Conservation (phyloP, 2,329 filamentous ascomycete genomes). For the Arthrobotrys megalospora region DNA sequence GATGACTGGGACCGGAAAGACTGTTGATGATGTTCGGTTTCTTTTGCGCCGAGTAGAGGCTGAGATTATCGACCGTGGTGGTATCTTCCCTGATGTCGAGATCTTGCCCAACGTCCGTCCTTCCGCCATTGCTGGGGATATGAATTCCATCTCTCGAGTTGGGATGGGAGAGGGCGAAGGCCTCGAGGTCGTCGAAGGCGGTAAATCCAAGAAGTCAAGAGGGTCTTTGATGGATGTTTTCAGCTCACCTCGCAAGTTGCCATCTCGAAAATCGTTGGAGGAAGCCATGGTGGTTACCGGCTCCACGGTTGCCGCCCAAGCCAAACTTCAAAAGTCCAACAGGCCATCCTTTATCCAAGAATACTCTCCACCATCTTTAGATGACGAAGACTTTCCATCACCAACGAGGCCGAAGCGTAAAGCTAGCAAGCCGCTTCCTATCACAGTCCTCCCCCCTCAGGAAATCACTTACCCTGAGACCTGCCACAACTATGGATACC, state of each 20-base stretch:
- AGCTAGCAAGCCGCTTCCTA: conserved; percentile 57
- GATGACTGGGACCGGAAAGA: conserved; percentile 65
- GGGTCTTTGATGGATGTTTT: conserved; percentile 56
- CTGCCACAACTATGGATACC: conserved; percentile 38
- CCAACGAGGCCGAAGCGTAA: conserved; percentile 55
- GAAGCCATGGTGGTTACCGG: conserved; percentile 58
- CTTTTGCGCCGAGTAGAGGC: conserved; percentile 66
- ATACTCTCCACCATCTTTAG: conserved; percentile 49
- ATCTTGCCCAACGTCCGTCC: conserved; percentile 66
- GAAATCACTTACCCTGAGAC: conserved; percentile 35
- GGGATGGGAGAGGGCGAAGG: conserved; percentile 19
- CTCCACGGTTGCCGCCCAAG: conserved; percentile 53
- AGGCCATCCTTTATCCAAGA: conserved; percentile 50
- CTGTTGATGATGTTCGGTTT: conserved; percentile 66
- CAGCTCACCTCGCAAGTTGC: conserved; percentile 56
- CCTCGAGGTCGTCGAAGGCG: conserved; percentile 39
- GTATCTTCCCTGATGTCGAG: conserved; percentile 68
- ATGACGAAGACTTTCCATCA: conserved; percentile 48
- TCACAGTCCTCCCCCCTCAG: conserved; percentile 53
- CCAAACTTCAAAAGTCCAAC: conserved; percentile 51
- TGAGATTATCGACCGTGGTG: conserved; percentile 65
- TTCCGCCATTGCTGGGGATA: conserved; percentile 50
- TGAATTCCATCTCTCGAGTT: conserved; percentile 32
- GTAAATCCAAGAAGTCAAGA: conserved; percentile 49
- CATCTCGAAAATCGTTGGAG: conserved; percentile 52